Evolutionary conservation across 345 rosid species (phyloP).

Genomic region (Pistacia integerrima): DNA sequence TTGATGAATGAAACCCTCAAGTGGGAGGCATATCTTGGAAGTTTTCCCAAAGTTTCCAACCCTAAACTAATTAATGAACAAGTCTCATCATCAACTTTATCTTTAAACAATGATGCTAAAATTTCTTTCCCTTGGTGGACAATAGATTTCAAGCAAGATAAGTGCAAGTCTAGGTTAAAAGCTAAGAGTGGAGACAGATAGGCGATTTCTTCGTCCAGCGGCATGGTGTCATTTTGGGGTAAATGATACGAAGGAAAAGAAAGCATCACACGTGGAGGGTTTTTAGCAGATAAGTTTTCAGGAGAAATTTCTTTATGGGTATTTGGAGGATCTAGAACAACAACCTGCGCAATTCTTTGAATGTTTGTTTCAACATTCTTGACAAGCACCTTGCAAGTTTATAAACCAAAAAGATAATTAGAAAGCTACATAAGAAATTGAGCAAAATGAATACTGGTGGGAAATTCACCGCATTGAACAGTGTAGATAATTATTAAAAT

Average conservation of each 20-base stretch:
- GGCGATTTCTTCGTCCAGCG: constrained; percentile 57
- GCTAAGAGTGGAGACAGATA: constrained; percentile 83
- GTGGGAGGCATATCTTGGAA: constrained; percentile 84
- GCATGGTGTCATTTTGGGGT: constrained; percentile 25
- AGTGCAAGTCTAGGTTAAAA: constrained; percentile 79
- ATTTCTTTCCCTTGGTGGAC: constrained; percentile 60
- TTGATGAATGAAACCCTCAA: constrained; percentile 83
- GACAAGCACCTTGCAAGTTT: constrained; percentile 50
- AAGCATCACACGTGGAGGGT: constrained; percentile 43
- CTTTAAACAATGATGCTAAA: constrained; percentile 57
- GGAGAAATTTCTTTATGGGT: constrained; percentile 18
- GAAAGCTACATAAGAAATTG: not conserved
- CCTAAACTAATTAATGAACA: constrained; percentile 44
- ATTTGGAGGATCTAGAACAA: constrained; percentile 81
- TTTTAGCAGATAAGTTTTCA: constrained; percentile 21
- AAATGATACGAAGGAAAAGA: constrained; percentile 59
- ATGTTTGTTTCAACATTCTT: constrained; percentile 53
- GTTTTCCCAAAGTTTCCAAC: constrained; percentile 50
- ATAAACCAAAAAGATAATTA: constrained; percentile 1
- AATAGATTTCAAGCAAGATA: constrained; percentile 67
- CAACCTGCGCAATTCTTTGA: constrained; percentile 64
- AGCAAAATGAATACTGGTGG: not conserved
- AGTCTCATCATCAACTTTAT: constrained; percentile 44
- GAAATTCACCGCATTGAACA: not conserved
- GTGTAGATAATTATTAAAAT: not conserved